Evolutionary conservation across 108 stramenopile genomes (phyloP), one percentile per base, ranked within the genome.

Genomic region (Seminavis robusta): DNA sequence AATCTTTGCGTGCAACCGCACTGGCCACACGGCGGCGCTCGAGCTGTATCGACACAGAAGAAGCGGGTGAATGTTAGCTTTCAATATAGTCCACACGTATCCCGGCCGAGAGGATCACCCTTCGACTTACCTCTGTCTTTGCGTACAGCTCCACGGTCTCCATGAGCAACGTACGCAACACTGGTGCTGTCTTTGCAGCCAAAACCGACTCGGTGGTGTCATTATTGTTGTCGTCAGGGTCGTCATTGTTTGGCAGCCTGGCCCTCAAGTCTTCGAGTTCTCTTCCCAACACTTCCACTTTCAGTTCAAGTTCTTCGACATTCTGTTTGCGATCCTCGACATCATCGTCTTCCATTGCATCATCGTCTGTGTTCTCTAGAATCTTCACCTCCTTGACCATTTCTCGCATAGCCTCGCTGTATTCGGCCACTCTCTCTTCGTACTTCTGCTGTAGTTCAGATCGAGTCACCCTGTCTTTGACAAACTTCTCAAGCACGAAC

Each of bases 261-360:
- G 31, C 16, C 33, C 66, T 31, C 45, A 92, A 39, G 13, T 81
- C 59, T 37, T 90, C 76, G 36, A 93, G 34, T 47, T 89, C 88
- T 25, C 48, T 57, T 4, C 81, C 82, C 7, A 93, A 59, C 7
- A 93, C 41, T 56, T 93, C 92, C n/a, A 89, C 43, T 52, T 82
- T 85, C 46, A 93, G 47, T 52, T 93, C 88, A 26, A 83, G 48
- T 13, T 88, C 81, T 30, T 80, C 76, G 13, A 93, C 50, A 27
- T 28, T 76, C 63, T 76, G 61, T 43, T 70, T 52, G 1, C 47
- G 54, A 19, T 88, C 77, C 20, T 64, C 45, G 24, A 63, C 51
- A 31, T 37, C 23, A 4, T 11, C 56, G 1, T 33, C 43, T 20
- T 29, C 43, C 32, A 47, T 38, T 25, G 44, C 23, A 40, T 61